A percentile compares a stretch with the other conserved stretches of the same genome.
Conservation (phyloP, 768 basidiomycete genomes). For the Leccinum incarnatum region DNA sequence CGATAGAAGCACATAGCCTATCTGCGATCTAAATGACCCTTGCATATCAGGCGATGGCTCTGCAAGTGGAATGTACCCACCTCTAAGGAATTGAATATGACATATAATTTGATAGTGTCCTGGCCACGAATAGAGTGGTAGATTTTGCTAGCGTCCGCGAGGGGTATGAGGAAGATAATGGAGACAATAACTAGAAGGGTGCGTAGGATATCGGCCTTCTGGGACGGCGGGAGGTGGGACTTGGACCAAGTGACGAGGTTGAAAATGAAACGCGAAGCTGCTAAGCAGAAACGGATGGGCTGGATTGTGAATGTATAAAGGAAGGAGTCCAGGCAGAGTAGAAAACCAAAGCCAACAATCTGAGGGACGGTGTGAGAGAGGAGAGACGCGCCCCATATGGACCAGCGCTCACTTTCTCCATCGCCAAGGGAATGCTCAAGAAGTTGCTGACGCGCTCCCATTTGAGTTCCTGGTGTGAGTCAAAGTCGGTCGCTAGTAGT, state of each 20-base stretch:
- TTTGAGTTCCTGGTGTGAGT: slow-evolving; percentile 90
- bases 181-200: slow-evolving; percentile 73
- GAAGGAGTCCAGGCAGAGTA: slow-evolving; percentile 95
- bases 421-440: slow-evolving; percentile 83
- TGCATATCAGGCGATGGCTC: background rate
- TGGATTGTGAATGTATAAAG: slow-evolving; percentile 97
- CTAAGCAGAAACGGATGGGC: slow-evolving; percentile 81
- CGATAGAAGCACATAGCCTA: slow-evolving; percentile 90
- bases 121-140: slow-evolving; percentile 98
- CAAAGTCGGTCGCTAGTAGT: slow-evolving; percentile 87
- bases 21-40: slow-evolving; percentile 77
- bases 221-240: slow-evolving; percentile 72
- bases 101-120: slow-evolving; percentile 98
- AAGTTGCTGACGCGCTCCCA: slow-evolving; percentile 98
- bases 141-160: slow-evolving; percentile 96
- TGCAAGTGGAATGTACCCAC: slow-evolving; percentile 43
- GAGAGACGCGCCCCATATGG: background rate
- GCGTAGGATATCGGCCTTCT: slow-evolving; percentile 91
- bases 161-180: slow-evolving; percentile 67
- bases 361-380: slow-evolving; percentile 29
- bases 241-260: slow-evolving; percentile 50
- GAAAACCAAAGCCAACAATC: slow-evolving; percentile 90
- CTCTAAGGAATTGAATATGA: slow-evolving; percentile 98
- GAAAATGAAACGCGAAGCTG: slow-evolving; percentile 51
- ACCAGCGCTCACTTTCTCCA: slow-evolving; percentile 74